Evolutionary conservation across 257 asterid genomes (phyloP), one percentile per base, ranked within the genome.

Genomic region (Mentha longifolia): DNA sequence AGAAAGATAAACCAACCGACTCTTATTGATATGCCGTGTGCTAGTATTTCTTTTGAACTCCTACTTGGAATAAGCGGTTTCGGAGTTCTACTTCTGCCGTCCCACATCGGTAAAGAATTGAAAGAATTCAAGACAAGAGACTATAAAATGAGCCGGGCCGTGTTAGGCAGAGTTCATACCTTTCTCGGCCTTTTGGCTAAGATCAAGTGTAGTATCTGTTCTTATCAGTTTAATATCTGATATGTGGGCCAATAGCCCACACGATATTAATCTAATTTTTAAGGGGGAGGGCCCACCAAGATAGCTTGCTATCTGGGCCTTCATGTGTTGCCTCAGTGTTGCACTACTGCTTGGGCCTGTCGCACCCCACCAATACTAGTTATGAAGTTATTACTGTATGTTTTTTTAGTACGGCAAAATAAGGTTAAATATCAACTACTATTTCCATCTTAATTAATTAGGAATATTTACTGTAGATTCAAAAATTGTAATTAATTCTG

Each of bases 181-280:
- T 87, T 87, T 85, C 90, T 90, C 95, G 89, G 88, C 89, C 95
- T 84, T 86, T 90, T 86, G 91, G 89, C 87, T 85, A 85, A 88
- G 87, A 82, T 86, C 87, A 82, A 84, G 89, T 86, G 92, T 86
- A 83, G 86, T 85, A 88, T 88, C 80, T 80, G 85, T 81, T 81
- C n/a, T 80, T 80, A 80, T 80, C 84, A 76, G 78, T 80, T 80
- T 80, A 80, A 80, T 72, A 75, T 72, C 80, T 79, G 83, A 75
- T 79, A 79, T 59, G 83, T 68, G 78, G 76, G 72, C 69, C 70
- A 78, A 4, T 7, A 75, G 78, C 35, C 59, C 82, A 73, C 77
- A 63, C 17, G 67, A 69, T 76, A 70, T 76, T 70, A 73, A 72
- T 67, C 73, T 73, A 19, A 52, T 52, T 73, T 52, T 73, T 30